Percentiles rank a stretch among this genome's conserved stretches.
phyloP scores from a whole-genome alignment of 1,284 basidiomycete species.

The Agroathelia rolfsii region DNA sequence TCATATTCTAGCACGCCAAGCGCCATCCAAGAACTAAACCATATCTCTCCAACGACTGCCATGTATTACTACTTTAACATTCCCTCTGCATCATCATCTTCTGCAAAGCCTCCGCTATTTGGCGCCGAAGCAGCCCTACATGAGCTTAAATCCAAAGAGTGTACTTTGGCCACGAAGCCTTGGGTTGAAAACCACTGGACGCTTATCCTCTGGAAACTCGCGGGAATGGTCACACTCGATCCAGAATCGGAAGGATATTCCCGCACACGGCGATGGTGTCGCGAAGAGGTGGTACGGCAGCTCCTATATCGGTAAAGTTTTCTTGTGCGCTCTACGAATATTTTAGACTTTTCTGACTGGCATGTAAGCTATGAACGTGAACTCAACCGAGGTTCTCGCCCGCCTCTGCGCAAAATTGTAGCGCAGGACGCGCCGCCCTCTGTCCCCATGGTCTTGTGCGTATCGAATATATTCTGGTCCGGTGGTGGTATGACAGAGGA shows the following conservation, averaged over 20 bases:
- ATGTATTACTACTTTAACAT: constrained; percentile 57
- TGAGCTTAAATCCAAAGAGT: constrained; percentile 42
- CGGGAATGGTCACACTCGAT: constrained; percentile 68
- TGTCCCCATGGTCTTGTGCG: constrained; percentile 75
- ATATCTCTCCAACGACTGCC: constrained; percentile 51
- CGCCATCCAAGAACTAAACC: constrained; percentile 41
- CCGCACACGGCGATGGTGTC: constrained; percentile 59
- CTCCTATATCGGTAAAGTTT: constrained; percentile 69
- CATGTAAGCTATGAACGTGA: constrained; percentile 83
- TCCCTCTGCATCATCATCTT: constrained; percentile 15
- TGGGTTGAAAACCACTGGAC: constrained; percentile 94
- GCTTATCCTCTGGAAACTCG: constrained; percentile 90
- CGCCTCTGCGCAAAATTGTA: constrained; percentile 69
- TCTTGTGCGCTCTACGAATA: not conserved
- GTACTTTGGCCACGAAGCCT: constrained; percentile 48
- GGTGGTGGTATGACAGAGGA: constrained; percentile 28
- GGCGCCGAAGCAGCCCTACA: constrained; percentile 45
- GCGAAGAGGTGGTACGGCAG: constrained; percentile 72
- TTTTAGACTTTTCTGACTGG: constrained; percentile 6
- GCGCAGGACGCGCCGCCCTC: constrained; percentile 67
- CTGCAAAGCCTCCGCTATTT: constrained; percentile 19
- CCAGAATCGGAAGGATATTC: constrained; percentile 47
- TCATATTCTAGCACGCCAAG: constrained; percentile 24
- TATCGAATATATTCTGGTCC: constrained; percentile 62
- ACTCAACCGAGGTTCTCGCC: constrained; percentile 67